Base-by-base conservation (phyloP, 805 yeast species). In the Suhomyces vadensis region DNA sequence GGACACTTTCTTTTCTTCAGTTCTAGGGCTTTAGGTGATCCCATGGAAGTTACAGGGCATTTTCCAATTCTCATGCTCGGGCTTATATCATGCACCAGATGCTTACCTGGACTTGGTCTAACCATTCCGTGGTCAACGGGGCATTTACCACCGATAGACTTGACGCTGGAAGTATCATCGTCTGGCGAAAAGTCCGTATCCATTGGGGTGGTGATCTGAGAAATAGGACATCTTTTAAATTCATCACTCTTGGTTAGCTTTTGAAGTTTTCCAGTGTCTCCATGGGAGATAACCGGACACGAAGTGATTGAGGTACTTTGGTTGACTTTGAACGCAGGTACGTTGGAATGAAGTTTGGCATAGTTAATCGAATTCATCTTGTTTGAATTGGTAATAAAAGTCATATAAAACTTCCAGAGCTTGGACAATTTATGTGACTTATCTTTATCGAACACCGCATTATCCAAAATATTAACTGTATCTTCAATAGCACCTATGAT, bases 391-490 rank as follows among this genome's bases (percentile, higher is more conserved):
- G 63, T 60, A 25, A 68, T 55, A 43, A 71, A 63, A 1, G 71
- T 67, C 44, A 64, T 47, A 53, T 71, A 70, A 44, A 71, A 71
- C 33, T 59, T 60, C 76, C 76, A 71, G 39, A 65, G 54, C 47
- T 65, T 67, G 22, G 63, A 46, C 13, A 63, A 44, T 37, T 57
- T 55, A 7, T 26, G 39, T 8, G 54, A 44, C 42, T 48, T 48
- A 1, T 45, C 57, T 25, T 53, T 50, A 26, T 52, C 55, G 6
- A 43, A n/a, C n/a, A 54, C 11, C 10, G 39, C 19, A 23, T 49
- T 47, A 1, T 48, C 44, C 14, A 44, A 43, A 16, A 55, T 40
- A 13, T 31, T 35, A 13, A 57, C 52, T 1, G 49, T 27, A 4
- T 36, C 44, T 24, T 55, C 54, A 3, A 56, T 49, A 10, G 33